A percentile compares a stretch with the other conserved stretches of the same genome.
phyloP scores from a whole-genome alignment of 1,139 yeast species.

The Candida pseudocylindracea region DNA sequence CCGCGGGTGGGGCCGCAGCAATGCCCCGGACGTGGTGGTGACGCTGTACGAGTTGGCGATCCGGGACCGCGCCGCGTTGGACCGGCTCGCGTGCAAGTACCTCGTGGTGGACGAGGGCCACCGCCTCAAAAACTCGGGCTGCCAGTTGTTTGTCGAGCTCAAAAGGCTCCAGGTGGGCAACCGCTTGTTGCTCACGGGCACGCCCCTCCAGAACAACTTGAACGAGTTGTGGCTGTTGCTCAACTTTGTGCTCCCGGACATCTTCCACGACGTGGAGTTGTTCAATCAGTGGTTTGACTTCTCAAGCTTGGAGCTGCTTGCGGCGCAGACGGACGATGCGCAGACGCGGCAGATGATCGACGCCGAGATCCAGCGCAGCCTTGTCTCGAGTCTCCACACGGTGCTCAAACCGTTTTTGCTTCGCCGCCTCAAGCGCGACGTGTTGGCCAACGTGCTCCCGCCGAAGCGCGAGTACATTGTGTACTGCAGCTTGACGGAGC shows the following conservation, averaged over 20 bases:
- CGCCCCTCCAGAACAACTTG: constrained; percentile 80
- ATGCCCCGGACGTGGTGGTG: constrained; percentile 24
- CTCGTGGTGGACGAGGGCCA: constrained; percentile 95
- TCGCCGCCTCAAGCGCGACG: constrained; percentile 60
- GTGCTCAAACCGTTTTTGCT: constrained; percentile 74
- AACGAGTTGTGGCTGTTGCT: constrained; percentile 79
- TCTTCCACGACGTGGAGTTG: constrained; percentile 70
- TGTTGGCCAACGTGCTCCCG: constrained; percentile 35
- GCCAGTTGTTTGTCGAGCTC: constrained; percentile 47
- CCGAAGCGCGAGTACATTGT: constrained; percentile 77
- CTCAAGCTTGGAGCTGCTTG: constrained; percentile 23
- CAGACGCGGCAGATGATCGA: constrained; percentile 23
- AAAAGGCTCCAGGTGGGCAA: constrained; percentile 46
- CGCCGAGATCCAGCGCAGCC: constrained; percentile 37
- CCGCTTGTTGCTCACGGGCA: constrained; percentile 67
- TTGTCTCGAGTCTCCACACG: constrained; percentile 62
- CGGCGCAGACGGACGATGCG: constrained; percentile 6
- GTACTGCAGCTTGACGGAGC: constrained; percentile 40
- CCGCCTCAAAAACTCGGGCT: constrained; percentile 63
- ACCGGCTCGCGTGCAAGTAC: constrained; percentile 46
- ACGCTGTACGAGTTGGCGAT: constrained; percentile 73
- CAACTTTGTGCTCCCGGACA: constrained; percentile 78
- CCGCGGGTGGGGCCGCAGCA: constrained; percentile 2
- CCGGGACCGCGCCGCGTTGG: constrained; percentile 34
- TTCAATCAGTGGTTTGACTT: constrained; percentile 93